Evolutionary conservation across 148 eudicot species (phyloP).

Genomic region (Cornus florida): DNA sequence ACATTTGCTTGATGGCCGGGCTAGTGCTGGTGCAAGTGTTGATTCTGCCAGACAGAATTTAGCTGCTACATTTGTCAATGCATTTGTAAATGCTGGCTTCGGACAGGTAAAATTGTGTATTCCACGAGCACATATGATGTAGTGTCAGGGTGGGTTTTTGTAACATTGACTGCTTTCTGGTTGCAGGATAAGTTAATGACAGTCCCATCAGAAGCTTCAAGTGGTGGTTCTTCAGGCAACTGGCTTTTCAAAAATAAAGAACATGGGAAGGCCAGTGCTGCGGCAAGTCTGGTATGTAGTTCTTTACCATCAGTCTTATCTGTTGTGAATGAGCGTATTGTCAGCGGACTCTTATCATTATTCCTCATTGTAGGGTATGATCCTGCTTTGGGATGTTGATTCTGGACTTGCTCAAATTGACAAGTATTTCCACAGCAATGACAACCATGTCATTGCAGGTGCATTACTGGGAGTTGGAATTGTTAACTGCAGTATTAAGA

Average conservation of each 20-base stretch:
- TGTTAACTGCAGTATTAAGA: slow-evolving; percentile 77
- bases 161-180: background rate
- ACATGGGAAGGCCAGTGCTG: slow-evolving; percentile 96
- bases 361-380: slow-evolving; percentile 74
- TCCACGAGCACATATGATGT: background rate
- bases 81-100: slow-evolving; percentile 97
- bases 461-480: slow-evolving; percentile 96
- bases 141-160: background rate
- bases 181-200: slow-evolving; percentile 96
- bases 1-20: slow-evolving; percentile 94
- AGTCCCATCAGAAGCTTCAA: slow-evolving; percentile 64
- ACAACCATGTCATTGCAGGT: slow-evolving; percentile 84
- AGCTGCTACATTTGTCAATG: slow-evolving; percentile 98
- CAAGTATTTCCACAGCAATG: slow-evolving; percentile 92
- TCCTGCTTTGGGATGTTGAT: slow-evolving; percentile 96
- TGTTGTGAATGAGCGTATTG: background rate
- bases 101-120: slow-evolving; percentile 59
- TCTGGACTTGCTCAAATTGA: slow-evolving; percentile 96
- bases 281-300: slow-evolving; percentile 87
- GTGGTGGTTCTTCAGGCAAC: slow-evolving; percentile 72
- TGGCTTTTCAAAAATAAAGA: slow-evolving; percentile 99
- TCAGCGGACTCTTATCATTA: background rate
- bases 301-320: background rate
- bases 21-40: slow-evolving; percentile 84
- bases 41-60: slow-evolving; percentile 97